phyloP scores from a whole-genome alignment of 164 flowering plant species.

The Chimonanthus salicifolius region DNA sequence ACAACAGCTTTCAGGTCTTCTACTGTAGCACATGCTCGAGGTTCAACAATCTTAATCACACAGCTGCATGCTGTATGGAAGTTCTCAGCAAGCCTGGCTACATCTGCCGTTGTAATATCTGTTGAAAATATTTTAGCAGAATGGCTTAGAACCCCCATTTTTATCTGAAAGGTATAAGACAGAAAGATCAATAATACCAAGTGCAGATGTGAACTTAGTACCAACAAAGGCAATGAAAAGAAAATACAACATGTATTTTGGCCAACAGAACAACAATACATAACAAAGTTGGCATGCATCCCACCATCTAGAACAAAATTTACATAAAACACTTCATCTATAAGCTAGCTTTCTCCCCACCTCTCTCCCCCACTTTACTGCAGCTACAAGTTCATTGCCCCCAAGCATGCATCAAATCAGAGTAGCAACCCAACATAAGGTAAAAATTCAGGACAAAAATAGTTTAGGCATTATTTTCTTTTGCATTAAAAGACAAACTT shows the following conservation, averaged over 20 bases:
- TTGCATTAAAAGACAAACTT: too few relatives aligned
- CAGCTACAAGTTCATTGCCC: background rate
- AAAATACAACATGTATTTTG: background rate
- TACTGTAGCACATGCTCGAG: constrained; percentile 52
- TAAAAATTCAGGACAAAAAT: too few relatives aligned
- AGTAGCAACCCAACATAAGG: background rate
- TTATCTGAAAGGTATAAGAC: too few relatives aligned
- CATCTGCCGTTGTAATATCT: constrained; percentile 76
- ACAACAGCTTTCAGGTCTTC: constrained; percentile 60
- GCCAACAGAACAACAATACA: background rate
- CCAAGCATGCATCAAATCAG: background rate
- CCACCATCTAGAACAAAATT: background rate
- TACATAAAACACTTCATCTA: too few relatives aligned
- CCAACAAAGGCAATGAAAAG: too few relatives aligned
- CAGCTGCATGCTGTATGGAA: constrained; percentile 60
- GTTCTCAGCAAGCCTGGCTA: constrained; percentile 60
- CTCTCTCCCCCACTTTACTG: background rate
- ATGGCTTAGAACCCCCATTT: background rate
- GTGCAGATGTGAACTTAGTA: too few relatives aligned
- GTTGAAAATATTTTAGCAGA: background rate
- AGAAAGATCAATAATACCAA: too few relatives aligned
- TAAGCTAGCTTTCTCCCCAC: too few relatives aligned
- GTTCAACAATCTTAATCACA: constrained; percentile 83
- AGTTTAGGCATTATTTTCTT: too few relatives aligned
- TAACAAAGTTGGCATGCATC: background rate